Conservation (phyloP, 2,329 filamentous ascomycete genomes). For the Xylaria sp. region DNA sequence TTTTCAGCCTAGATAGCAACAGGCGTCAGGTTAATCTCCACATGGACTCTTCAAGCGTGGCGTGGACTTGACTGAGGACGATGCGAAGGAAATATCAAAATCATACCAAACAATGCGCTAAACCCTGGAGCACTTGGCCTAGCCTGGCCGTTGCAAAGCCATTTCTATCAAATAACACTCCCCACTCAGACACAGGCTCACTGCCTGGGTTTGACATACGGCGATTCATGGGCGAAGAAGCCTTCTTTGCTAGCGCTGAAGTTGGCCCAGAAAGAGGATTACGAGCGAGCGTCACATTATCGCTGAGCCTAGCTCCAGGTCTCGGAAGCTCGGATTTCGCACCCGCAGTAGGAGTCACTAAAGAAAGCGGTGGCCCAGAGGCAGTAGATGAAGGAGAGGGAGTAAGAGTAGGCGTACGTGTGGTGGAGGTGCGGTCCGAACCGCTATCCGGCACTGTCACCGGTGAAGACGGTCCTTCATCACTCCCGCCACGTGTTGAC, state of each 20-base stretch:
- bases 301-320: conserved; percentile 34
- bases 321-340: conserved; percentile 14
- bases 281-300: conserved; percentile 36
- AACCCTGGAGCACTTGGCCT: conserved; percentile 75
- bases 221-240: conserved; percentile 32
- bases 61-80: not conserved
- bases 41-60: not conserved
- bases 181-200: conserved; percentile 65
- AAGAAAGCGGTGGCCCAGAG: conserved; percentile 11
- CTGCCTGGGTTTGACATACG: conserved; percentile 30
- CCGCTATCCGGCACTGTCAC: conserved; percentile 10
- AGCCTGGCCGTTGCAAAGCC: conserved; percentile 75
- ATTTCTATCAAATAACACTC: conserved; percentile 74
- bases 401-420: conserved; percentile 20
- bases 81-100: not conserved
- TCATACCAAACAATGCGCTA: conserved; percentile 78
- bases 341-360: not conserved
- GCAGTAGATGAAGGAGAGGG: conserved; percentile 20
- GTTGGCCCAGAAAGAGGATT: conserved; percentile 20
- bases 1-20: conserved; percentile 67
- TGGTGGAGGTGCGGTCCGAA: conserved; percentile 16
- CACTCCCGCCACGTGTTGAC: conserved; percentile 19
- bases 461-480: conserved; percentile 25
- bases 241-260: conserved; percentile 21
- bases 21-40: conserved; percentile 3